These are phyloP conservation scores for Chiua virens DNA, from an alignment of 768 basidiomycete species.

Conservation along the genomic window DNA sequence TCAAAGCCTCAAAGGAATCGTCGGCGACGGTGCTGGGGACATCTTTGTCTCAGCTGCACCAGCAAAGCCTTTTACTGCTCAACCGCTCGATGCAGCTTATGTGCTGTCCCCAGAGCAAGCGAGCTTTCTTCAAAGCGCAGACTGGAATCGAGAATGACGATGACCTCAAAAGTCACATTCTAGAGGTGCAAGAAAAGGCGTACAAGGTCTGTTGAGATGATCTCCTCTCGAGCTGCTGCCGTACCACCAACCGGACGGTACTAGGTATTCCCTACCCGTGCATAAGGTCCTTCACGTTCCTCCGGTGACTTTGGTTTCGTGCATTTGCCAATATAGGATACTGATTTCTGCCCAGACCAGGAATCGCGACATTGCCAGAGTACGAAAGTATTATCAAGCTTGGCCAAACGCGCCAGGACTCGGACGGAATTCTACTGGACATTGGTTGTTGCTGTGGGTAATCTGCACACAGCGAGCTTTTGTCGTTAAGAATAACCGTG, in stretches of 20 bases:
- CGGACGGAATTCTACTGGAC: slow-evolving; percentile 40
- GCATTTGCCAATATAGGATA: background rate
- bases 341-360: slow-evolving; percentile 4
- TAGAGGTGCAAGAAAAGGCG: slow-evolving; percentile 31
- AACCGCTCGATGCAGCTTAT: background rate
- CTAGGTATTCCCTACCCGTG: slow-evolving; percentile 31
- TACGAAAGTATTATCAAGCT: slow-evolving; percentile 35
- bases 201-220: slow-evolving; percentile 23
- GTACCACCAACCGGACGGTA: background rate
- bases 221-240: background rate
- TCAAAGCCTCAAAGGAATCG: background rate
- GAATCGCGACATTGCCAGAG: slow-evolving; percentile 11
- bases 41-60: background rate
- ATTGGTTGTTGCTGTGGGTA: slow-evolving; percentile 46
- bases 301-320: slow-evolving; percentile 6
- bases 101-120: slow-evolving; percentile 14
- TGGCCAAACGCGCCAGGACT: slow-evolving; percentile 32
- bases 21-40: slow-evolving; percentile 9
- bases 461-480: background rate
- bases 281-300: slow-evolving; percentile 27
- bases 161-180: slow-evolving; percentile 29
- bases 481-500: background rate
- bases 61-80: background rate
- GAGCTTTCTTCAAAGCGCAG: slow-evolving; percentile 28
- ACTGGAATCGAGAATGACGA: slow-evolving; percentile 30